A percentile compares a stretch with the other conserved stretches of the same genome.
phyloP scores from a whole-genome alignment of 345 rosid species.

The Trapa incisa region DNA sequence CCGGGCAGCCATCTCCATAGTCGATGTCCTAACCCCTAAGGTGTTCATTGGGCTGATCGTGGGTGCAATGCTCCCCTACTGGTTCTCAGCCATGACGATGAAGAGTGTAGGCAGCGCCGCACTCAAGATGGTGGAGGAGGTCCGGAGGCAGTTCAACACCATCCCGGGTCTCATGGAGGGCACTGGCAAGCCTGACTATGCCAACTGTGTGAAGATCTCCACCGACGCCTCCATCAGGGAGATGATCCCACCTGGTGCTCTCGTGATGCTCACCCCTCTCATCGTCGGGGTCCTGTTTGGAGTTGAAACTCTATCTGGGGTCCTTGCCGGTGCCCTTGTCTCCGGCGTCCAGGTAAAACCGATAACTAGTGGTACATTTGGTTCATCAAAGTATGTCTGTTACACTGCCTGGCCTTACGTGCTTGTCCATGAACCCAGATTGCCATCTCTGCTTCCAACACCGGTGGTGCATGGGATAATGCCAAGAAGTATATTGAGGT shows the following conservation, averaged over 20 bases:
- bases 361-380: not conserved
- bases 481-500: slow-evolving; percentile 98
- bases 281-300: slow-evolving; percentile 77
- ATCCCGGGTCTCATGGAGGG: slow-evolving; percentile 97
- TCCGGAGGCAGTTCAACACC: slow-evolving; percentile 88
- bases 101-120: slow-evolving; percentile 98
- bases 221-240: slow-evolving; percentile 95
- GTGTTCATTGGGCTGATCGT: slow-evolving; percentile 82
- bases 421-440: slow-evolving; percentile 25
- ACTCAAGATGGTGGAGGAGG: slow-evolving; percentile 93
- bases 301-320: slow-evolving; percentile 81
- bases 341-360: slow-evolving; percentile 79
- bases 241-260: slow-evolving; percentile 95
- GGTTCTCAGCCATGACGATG: slow-evolving; percentile 99
- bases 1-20: slow-evolving; percentile 65
- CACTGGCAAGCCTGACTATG: slow-evolving; percentile 74
- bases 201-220: slow-evolving; percentile 91
- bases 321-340: slow-evolving; percentile 84
- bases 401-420: not conserved
- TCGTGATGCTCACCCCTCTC: slow-evolving; percentile 92
- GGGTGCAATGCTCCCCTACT: slow-evolving; percentile 96
- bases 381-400: not conserved
- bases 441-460: slow-evolving; percentile 94
- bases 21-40: slow-evolving; percentile 82
- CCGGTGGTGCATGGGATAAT: slow-evolving; percentile 99